Base-by-base conservation (phyloP, 106 monocot genomes). In the Dactylorhiza incarnata region DNA sequence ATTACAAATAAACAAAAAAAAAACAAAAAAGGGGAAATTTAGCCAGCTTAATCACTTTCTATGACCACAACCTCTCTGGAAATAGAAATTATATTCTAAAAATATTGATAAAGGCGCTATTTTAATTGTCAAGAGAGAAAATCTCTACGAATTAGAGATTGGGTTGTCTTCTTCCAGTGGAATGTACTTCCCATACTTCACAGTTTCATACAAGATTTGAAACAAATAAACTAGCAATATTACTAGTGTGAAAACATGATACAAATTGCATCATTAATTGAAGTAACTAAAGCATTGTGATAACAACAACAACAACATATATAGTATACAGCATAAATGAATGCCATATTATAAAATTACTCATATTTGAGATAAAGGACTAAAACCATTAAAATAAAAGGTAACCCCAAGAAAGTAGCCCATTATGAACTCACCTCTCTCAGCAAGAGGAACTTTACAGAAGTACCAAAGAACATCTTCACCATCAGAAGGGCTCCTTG, bases 401-500 rank as follows among this genome's bases (percentile, higher is more conserved):
- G 44, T 45, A 69, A 69, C 45, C 45, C 44, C 17, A 16, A 69
- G 45, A 69, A 17, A 49, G 5, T 10, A 22, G 22, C 49, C 49
- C 7, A 49, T 72, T 49, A 49, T 52, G 26, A 25, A 51, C 74
- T 48, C 20, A 86, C 94, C 89, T 86, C 77, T 90, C 50, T 78
- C 89, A 1, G 77, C 83, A 10, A 99, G 87, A 23, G 99, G 91
- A 46, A 91, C 76, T 73, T 99, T 99, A 82, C 91, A 94, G 75
- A 99, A 99, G 53, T 94, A 99, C 99, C 99, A 99, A 45, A 91
- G 86, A 5, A 92, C 82, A 51, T 99, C 88, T 67, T 94, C 91
- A 65, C 99, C 99, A 68, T 99, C 99, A 0, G 91, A 99, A n/a
- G 94, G 89, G 80, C 99, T 99, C 72, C 59, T 83, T 7, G 99